Percentiles rank a stretch among this genome's conserved stretches.
These are phyloP conservation scores for Hirsutella rhossiliensis DNA, from an alignment of 2,329 filamentous ascomycete species.

Conservation along the genomic window DNA sequence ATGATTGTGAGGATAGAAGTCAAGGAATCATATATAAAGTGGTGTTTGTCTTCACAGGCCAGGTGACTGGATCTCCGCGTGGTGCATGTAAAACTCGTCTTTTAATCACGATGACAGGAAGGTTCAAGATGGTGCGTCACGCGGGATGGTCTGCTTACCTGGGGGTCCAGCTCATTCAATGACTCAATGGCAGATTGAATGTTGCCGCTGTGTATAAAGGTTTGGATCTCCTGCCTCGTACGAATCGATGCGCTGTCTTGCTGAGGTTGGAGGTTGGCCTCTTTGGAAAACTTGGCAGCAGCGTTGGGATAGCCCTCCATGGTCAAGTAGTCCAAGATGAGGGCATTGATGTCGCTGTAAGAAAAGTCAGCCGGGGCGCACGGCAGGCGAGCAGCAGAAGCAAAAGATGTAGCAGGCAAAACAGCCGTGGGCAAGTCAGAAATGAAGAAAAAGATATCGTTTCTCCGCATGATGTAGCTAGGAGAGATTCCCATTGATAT, in stretches of 20 bases:
- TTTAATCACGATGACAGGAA: conserved; percentile 68
- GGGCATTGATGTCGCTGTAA: conserved; percentile 78
- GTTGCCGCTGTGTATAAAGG: conserved; percentile 73
- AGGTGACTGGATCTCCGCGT: conserved; percentile 75
- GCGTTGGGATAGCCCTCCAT: conserved; percentile 91
- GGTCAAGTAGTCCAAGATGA: conserved; percentile 95
- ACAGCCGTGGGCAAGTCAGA: conserved; percentile 25
- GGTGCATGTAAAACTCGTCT: conserved; percentile 92
- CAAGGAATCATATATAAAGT: conserved; percentile 32
- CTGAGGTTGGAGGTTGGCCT: conserved; percentile 74
- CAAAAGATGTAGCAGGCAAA: conserved; percentile 2
- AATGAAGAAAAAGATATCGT: conserved; percentile 51
- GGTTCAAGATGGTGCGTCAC: not conserved
- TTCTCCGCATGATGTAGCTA: conserved; percentile 86
- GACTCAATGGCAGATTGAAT: conserved; percentile 77
- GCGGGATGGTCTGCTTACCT: conserved; percentile 49
- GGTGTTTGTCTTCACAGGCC: conserved; percentile 84
- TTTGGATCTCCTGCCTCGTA: conserved; percentile 70
- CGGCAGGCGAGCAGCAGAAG: not conserved
- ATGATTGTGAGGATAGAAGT: not conserved
- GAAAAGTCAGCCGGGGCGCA: conserved; percentile 13
- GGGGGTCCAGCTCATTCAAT: conserved; percentile 80
- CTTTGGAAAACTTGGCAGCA: conserved; percentile 83
- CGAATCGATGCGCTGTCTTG: conserved; percentile 63
- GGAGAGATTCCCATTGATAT: conserved; percentile 99